Evolutionary conservation across 176 grass and related monocot species (phyloP).

Genomic region (Leersia perrieri): DNA sequence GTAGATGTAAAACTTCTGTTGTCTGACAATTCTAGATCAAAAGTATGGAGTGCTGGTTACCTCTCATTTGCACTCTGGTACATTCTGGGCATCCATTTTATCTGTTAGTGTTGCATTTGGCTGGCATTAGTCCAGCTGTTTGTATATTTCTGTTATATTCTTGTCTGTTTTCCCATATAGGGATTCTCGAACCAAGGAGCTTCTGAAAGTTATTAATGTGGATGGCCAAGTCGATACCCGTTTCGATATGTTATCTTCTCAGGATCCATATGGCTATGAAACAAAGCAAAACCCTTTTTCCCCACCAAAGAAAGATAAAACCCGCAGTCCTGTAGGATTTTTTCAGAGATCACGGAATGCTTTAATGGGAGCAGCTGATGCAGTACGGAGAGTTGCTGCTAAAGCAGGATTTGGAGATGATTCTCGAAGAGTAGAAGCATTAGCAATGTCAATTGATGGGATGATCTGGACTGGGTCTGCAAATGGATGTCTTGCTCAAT

Average conservation of each 20-base stretch:
- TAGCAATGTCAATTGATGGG: constrained; percentile 66
- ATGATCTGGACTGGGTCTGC: constrained; percentile 77
- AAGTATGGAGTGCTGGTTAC: constrained; percentile 81
- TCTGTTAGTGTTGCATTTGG: constrained; percentile 39
- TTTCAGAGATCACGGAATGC: constrained; percentile 83
- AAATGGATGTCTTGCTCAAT: constrained; percentile 67
- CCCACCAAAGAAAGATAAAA: constrained; percentile 59
- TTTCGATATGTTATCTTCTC: constrained; percentile 55
- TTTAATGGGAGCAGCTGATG: constrained; percentile 83
- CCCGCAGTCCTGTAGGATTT: constrained; percentile 60
- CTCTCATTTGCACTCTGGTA: constrained; percentile 86
- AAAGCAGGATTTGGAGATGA: constrained; percentile 84
- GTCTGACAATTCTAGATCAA: constrained; percentile 88
- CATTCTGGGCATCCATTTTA: constrained; percentile 45
- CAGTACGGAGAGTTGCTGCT: constrained; percentile 67
- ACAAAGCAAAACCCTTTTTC: constrained; percentile 45
- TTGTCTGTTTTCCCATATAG: constrained; percentile 39
- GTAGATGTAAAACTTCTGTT: constrained; percentile 85
- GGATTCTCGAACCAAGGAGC: constrained; percentile 72
- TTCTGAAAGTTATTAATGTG: constrained; percentile 75
- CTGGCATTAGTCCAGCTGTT: constrained; percentile 28
- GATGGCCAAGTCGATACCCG: constrained; percentile 76
- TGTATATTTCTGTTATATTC: constrained; percentile 31
- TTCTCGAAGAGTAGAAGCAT: constrained; percentile 66
- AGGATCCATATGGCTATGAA: constrained; percentile 45